Evolutionary conservation across 257 asterid species (phyloP), one percentile per base, ranked within the genome.

Genomic region (Asclepias syriaca): DNA sequence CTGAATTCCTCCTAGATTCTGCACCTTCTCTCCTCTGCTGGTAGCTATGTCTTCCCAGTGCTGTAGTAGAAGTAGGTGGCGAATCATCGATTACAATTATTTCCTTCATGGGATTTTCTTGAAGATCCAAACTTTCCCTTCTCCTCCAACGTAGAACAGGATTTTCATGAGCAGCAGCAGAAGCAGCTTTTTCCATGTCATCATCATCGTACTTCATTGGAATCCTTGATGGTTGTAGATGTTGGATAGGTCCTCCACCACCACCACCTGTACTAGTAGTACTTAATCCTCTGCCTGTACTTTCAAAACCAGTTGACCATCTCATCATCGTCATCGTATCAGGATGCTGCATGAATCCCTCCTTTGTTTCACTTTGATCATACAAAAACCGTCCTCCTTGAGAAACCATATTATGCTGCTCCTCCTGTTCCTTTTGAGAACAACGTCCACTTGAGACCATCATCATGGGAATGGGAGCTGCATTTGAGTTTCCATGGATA

Each of bases 21-120:
- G 77, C 39, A 51, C 73, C 68, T 56, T 65, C 82, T 34, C 70
- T 67, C 71, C 58, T 49, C 59, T 71, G 74, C 19, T 34, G 69
- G 57, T 34, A 34, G 39, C 46, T 54, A 67, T 65, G 71, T 29
- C 75, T 46, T 72, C 78, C 60, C 39, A 37, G 66, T 59, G 76
- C 34, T 15, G 72, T 67, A 15, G 70, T 45, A 57, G 67, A 59
- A 49, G 51, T 72, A 69, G 84, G 84, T 9, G 82, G 85, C 2
- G 86, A 71, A 80, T 75, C 96, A 65, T 86, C 85, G 45, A 87
- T 81, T 8, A 84, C 76, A 37, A 82, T 82, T 55, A 84, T 61
- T 67, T 90, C 89, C 74, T 76, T 80, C 70, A 21, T 61, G 18
- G 63, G 70, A 45, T 79, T 79, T 60, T 75, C 81, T 24, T 76